Base-by-base conservation (phyloP, 495 filamentous ascomycete species). In the Podospora pseudocomata region DNA sequence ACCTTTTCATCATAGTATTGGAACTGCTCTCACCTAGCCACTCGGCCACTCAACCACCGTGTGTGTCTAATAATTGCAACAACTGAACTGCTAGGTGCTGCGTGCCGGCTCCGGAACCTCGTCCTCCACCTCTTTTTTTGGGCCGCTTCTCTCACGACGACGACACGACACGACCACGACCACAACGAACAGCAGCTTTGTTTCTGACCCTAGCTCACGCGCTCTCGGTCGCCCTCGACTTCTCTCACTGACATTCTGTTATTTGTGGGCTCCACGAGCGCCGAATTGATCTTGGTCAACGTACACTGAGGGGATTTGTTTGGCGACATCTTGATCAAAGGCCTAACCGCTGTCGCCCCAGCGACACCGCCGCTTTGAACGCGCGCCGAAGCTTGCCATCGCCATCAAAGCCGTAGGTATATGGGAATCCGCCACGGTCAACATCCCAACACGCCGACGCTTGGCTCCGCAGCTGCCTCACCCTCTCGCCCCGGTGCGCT, bases 61-160 rank as follows among this genome's bases (percentile, higher is more conserved):
- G 23, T 23, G 23, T 23, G 23, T 23, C 23, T 23, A 23, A 23
- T 23, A 23, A 23, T 23, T 23, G 23, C 23, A 23, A 23, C 23
- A 23, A 23, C 23, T 23, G 23, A 23, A 23, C 23, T 23, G 23
- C 23, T 23, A 23, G 23, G 23, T 62, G 28, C 65, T 19, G 54
- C 62, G 9, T 32, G 60, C 19, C 30, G 60, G 32, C 34, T 62
- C 32, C 64, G 19, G 65, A 26, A 19, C 32, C 63, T 26, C 28
- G 39, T 28, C 39, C 62, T 32, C 65, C 39, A 56, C 28, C 56
- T 60, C 28, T 63, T 53, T 60, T 59, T 61, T 66, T 49, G 39
- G 39, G 15, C 39, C 39, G 39, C 39, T 49, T 49, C 39, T 13
- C 34, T 39, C 34, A 39, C 34, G 3, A 39, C 34, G 34, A 39